Percentiles rank a stretch among this genome's conserved stretches.
These are phyloP conservation scores for Candida insectorum DNA, from an alignment of 805 yeast species.

Conservation along the genomic window DNA sequence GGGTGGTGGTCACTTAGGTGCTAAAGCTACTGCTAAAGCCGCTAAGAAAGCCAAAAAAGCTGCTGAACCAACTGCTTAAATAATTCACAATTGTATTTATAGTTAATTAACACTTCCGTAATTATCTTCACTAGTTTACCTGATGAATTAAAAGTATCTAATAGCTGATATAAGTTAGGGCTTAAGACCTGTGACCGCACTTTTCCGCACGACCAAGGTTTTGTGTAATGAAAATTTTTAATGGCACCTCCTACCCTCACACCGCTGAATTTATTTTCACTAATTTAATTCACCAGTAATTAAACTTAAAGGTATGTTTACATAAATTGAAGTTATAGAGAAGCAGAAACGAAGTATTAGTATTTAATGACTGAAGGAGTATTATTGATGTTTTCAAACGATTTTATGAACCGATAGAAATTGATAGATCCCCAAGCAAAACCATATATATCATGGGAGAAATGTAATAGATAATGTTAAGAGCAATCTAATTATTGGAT, in stretches of 20 bases:
- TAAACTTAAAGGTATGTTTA: constrained; percentile 8
- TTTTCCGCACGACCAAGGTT: neutral
- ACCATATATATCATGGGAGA: too few species aligned
- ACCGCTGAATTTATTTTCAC: constrained; percentile 7
- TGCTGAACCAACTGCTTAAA: constrained; percentile 13
- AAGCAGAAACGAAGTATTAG: too few species aligned
- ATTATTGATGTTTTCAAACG: too few species aligned
- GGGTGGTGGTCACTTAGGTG: constrained; percentile 99
- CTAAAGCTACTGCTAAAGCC: constrained; percentile 83
- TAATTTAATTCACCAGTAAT: constrained; percentile 3
- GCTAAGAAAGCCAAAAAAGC: constrained; percentile 67
- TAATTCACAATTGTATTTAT: constrained; percentile 5
- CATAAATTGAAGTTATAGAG: too few species aligned
- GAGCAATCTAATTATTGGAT: too few species aligned
- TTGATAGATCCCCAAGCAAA: too few species aligned
- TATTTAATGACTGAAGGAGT: too few species aligned
- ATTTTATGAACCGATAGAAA: too few species aligned
- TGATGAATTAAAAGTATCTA: neutral
- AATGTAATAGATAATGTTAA: too few species aligned
- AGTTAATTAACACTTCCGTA: constrained; percentile 2
- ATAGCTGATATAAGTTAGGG: constrained; percentile 4
- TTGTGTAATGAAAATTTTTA: constrained; percentile 5
- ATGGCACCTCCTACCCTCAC: constrained; percentile 1
- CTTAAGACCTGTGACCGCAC: constrained; percentile 10
- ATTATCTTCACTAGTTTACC: too few species aligned